These are phyloP conservation scores for Wickerhamiella nectarea DNA, from an alignment of 805 yeast genomes.

Conservation along the genomic window DNA sequence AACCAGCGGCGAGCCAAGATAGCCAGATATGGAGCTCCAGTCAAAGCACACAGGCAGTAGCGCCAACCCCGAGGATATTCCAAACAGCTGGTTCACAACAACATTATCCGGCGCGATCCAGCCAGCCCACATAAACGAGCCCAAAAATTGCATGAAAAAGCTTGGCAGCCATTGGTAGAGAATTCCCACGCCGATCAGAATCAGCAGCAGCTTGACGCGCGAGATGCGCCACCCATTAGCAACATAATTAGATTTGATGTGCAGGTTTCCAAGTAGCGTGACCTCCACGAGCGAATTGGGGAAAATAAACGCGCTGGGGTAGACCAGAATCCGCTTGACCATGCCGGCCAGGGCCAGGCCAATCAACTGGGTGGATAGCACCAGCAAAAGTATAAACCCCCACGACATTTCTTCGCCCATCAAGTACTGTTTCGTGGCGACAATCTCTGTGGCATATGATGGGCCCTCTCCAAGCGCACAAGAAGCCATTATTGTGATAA, in stretches of 20 bases:
- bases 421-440: conserved; percentile 41
- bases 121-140: conserved; percentile 44
- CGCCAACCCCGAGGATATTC: conserved; percentile 48
- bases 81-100: conserved; percentile 52
- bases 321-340: conserved; percentile 43
- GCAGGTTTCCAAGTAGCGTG: conserved; percentile 43
- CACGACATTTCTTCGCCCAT: conserved; percentile 28
- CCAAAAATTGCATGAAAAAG: conserved; percentile 42
- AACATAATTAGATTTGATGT: conserved; percentile 34
- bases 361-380: conserved; percentile 44
- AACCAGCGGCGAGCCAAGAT: conserved; percentile 48
- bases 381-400: conserved; percentile 43
- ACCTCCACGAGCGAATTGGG: conserved; percentile 49
- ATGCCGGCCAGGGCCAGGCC: conserved; percentile 61
- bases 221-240: conserved; percentile 52
- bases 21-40: conserved; percentile 47
- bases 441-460: conserved; percentile 45
- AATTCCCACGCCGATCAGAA: conserved; percentile 31
- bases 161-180: conserved; percentile 50
- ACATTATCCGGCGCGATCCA: conserved; percentile 52
- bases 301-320: conserved; percentile 59
- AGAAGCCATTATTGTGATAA: conserved; percentile 39
- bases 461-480: conserved; percentile 31
- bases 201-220: conserved; percentile 36
- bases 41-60: conserved; percentile 54